Base-by-base conservation (phyloP, 1,284 basidiomycete genomes). In the Farysia itapuensis region DNA sequence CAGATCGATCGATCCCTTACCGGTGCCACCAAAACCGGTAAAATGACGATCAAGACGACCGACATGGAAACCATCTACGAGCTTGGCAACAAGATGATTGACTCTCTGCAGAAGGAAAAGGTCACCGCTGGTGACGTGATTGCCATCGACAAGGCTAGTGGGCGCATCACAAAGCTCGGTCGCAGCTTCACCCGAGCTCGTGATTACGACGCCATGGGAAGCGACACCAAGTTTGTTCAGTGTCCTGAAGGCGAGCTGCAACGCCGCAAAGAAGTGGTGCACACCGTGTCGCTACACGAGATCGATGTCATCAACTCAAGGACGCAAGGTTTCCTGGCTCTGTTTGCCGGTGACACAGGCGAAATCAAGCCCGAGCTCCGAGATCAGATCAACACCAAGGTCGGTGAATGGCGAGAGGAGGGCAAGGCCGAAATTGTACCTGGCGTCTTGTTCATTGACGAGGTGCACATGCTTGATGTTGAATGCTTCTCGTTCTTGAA, bases 21-120 rank as follows among this genome's bases (percentile, higher is more conserved):
- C 34, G 95, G 95, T 23, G 91, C 93, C 0, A 96, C 93, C 13
- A 98, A 97, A 81, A 97, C 94, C 1, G 94, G 95, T 6, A 94
- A 96, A 77, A 79, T 98, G 50, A 97, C 94, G 0, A 88, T 98
- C 74, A 98, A 98, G 79, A 96, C 92, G 9, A 97, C 93, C 4
- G 94, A 98, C 78, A 98, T 98, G 94, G 94, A 98, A 81, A 98
- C 94, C 13, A 90, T 98, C 31, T 98, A 98, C 77, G 95, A 98
- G 79, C 83, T 98, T 15, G 95, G 95, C 8, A 92, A 87, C 48
- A 98, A 98, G 82, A 98, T 98, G 95, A 97, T 98, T 53, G 94
- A 98, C 72, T 86, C 92, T 7, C 79, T 98, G 30, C 88, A 90
- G 38, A 95, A 94, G 78, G 93, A 98, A 80, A 98, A 97, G 76